Conservation (phyloP, 495 filamentous ascomycete species). For the Penicillium angulare region DNA sequence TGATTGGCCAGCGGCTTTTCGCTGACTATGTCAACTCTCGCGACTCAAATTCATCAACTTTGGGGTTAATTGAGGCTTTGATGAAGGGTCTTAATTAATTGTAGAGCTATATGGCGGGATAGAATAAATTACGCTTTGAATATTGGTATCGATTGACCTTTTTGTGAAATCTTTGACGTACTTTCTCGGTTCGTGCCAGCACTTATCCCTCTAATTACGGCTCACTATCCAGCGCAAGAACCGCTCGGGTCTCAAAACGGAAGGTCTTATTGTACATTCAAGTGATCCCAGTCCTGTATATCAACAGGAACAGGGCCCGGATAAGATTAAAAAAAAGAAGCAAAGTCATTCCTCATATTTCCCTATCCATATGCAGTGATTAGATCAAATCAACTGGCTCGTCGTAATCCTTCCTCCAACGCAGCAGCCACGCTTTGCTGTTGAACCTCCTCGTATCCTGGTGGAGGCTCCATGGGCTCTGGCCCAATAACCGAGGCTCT, state of each 20-base stretch:
- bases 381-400: conserved; percentile 16
- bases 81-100: background rate
- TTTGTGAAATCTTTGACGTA: background rate
- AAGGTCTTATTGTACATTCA: conserved; percentile 22
- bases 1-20: conserved; percentile 37
- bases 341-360: background rate
- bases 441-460: conserved; percentile 91
- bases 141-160: background rate
- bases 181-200: background rate
- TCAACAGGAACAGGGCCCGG: background rate
- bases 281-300: background rate
- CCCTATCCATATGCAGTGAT: background rate
- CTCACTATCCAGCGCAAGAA: conserved; percentile 1
- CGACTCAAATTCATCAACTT: background rate
- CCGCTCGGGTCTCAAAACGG: conserved; percentile 9
- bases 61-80: background rate
- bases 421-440: conserved; percentile 68
- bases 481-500: conserved; percentile 18
- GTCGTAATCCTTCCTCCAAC: conserved; percentile 49
- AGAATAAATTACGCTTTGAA: no score
- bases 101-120: background rate
- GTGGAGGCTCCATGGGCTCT: conserved; percentile 76
- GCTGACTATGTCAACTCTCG: background rate
- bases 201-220: background rate
- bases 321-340: background rate